Conservation (phyloP, 2,329 filamentous ascomycete genomes). For the Fusarium sp. region DNA sequence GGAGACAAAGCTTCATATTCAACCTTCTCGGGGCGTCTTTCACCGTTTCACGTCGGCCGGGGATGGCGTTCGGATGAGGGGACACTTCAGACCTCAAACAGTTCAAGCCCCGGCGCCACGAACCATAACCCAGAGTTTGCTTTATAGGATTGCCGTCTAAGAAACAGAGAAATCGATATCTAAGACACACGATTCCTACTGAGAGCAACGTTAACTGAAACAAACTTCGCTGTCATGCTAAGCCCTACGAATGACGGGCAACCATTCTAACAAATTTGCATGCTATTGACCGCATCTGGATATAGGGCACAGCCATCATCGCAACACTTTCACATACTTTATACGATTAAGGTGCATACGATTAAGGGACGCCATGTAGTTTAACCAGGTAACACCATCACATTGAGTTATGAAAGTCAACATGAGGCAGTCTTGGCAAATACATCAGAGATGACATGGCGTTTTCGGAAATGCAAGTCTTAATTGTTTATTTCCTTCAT, state of each 20-base stretch:
- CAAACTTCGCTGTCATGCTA: constrained; percentile 14
- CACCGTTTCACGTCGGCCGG: constrained; percentile 40
- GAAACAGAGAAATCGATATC: constrained; percentile 14
- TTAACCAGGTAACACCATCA: not conserved
- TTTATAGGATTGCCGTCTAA: constrained; percentile 9
- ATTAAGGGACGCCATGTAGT: constrained; percentile 3
- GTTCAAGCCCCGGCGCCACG: constrained; percentile 43
- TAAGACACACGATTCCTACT: constrained; percentile 16
- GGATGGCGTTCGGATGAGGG: constrained; percentile 38
- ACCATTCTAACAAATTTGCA: not conserved
- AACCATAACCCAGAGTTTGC: constrained; percentile 27
- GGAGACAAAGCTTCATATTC: constrained; percentile 34
- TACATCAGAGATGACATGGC: constrained; percentile 11
- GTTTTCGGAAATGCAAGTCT: constrained; percentile 20
- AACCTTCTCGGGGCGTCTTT: constrained; percentile 40
- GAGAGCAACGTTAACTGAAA: constrained; percentile 14
- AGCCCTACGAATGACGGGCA: constrained; percentile 25
- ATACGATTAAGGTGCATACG: constrained; percentile 6
- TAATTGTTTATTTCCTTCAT: constrained; percentile 21
- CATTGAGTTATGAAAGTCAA: not conserved
- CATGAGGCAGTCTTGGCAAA: constrained; percentile 4
- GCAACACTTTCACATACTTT: constrained; percentile 18
- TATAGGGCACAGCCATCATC: constrained; percentile 16
- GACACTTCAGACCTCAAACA: constrained; percentile 41
- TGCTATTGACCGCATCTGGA: constrained; percentile 2